These are phyloP conservation scores for Aspergillus amoenus DNA, from an alignment of 2,329 filamentous ascomycete species.

Conservation along the genomic window DNA sequence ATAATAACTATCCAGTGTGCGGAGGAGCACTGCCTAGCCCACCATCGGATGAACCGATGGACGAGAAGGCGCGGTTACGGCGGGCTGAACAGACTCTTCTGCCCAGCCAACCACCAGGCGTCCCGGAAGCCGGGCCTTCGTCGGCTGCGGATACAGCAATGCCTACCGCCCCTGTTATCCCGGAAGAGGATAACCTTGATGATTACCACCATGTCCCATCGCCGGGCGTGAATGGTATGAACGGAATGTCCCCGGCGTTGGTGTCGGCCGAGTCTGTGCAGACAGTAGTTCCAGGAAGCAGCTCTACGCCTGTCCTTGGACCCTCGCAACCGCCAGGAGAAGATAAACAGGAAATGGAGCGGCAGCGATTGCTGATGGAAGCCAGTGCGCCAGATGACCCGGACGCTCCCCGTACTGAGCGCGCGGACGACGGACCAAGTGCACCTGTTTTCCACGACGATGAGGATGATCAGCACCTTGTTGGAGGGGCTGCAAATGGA, in stretches of 20 bases:
- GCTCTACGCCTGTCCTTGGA: conserved; percentile 45
- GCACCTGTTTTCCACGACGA: conserved; percentile 62
- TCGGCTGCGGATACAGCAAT: conserved; percentile 25
- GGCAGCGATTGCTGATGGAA: conserved; percentile 61
- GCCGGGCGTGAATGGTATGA: conserved; percentile 18
- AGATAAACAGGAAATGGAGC: conserved; percentile 78
- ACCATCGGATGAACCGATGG: conserved; percentile 61
- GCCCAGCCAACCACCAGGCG: conserved; percentile 71
- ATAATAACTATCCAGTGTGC: conserved; percentile 21
- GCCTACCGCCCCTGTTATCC: conserved; percentile 46
- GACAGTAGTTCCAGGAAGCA: conserved; percentile 31
- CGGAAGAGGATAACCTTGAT: conserved; percentile 55
- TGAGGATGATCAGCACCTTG: conserved; percentile 53
- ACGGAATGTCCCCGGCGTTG: conserved; percentile 22
- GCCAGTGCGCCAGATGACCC: conserved; percentile 58
- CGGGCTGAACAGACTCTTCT: conserved; percentile 76
- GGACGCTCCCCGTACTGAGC: conserved; percentile 11
- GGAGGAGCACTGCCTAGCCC: conserved; percentile 38
- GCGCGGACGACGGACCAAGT: conserved; percentile 43
- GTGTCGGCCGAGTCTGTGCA: conserved; percentile 33
- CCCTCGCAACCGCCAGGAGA: conserved; percentile 47
- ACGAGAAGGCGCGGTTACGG: conserved; percentile 79
- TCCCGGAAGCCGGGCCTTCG: conserved; percentile 48
- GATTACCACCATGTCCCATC: conserved; percentile 37
- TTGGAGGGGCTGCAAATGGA: conserved; percentile 36